Conservation (phyloP, 768 basidiomycete genomes). For the Holtermanniella nyarrowii region DNA sequence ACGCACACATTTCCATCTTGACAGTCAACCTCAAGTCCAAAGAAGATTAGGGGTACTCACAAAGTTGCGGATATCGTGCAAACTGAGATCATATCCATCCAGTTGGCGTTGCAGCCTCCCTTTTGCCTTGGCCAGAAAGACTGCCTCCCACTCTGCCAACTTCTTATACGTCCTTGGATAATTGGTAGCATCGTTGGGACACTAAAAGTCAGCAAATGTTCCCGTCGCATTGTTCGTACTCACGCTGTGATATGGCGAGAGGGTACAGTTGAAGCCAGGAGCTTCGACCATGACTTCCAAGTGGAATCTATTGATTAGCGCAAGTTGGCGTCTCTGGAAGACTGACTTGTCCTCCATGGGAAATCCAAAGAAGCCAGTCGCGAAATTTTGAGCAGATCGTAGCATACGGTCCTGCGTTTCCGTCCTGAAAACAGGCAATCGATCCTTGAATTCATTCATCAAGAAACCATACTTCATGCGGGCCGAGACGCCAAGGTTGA, state of each 20-base stretch:
- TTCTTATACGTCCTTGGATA: conserved; percentile 10
- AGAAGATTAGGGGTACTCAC: conserved; percentile 11
- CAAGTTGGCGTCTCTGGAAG: not conserved
- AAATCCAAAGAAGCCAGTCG: conserved; percentile 63
- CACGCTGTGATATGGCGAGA: conserved; percentile 67
- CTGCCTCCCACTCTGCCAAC: conserved; percentile 52
- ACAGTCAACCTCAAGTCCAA: not conserved
- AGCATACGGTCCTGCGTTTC: conserved; percentile 62
- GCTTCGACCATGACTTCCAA: conserved; percentile 67
- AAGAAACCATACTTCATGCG: conserved; percentile 65
- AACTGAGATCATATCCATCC: conserved; percentile 25
- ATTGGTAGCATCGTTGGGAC: conserved; percentile 23
- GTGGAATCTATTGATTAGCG: conserved; percentile 46
- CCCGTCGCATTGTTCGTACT: conserved; percentile 4
- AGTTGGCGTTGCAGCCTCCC: conserved; percentile 49
- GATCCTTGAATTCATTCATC: conserved; percentile 57
- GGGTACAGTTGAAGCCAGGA: conserved; percentile 64
- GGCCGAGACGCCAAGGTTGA: conserved; percentile 61
- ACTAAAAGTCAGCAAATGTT: conserved; percentile 29
- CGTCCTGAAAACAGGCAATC: conserved; percentile 67
- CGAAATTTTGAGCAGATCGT: conserved; percentile 45
- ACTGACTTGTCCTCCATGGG: conserved; percentile 49
- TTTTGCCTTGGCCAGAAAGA: conserved; percentile 61
- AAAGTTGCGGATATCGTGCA: conserved; percentile 29
- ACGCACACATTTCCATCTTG: conserved; percentile 37